Base-by-base conservation (phyloP, 78 protist genomes). In the Thecamonas trahens region DNA sequence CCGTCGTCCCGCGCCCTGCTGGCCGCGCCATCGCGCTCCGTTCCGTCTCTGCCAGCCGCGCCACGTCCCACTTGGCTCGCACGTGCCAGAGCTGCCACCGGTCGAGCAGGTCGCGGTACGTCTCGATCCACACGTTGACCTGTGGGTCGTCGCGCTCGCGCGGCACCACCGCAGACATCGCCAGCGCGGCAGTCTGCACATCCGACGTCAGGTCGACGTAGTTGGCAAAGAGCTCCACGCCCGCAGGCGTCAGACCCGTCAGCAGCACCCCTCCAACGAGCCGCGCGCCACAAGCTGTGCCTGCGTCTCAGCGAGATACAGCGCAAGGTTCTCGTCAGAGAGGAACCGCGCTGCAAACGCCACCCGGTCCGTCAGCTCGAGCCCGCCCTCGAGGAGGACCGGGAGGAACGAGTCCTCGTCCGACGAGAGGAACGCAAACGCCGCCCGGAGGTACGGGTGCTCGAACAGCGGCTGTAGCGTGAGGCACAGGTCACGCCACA, bases 171-270 rank as follows among this genome's bases (percentile, higher is more conserved):
- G 61, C 44, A 29, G 60, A 55, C 32, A 67, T 45, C 3, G 71
- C 73, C 2, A 83, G 61, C 0, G 53, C 54, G 1, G 80, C 91
- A 0, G 91, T 78, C 69, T 91, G 95, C 39, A 85, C 73, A 44
- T 91, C 95, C n/a, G 79, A 61, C 3, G 89, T 88, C 22, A 70
- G 62, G 54, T 91, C 87, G 35, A 88, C 62, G 70, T 88, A 91
- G 50, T 52, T 52, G 42, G 71, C 74, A 28, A 90, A 17, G 18
- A 88, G 66, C 5, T 40, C 62, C 3, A 67, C 61, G 47, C 74
- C 81, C 26, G 54, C 61, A 14, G 28, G 59, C 14, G 68, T 44
- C 35, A 82, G 60, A n/a, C 92, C 92, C 2, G 92, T 82, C 28
- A 87, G 64, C n/a, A 82, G 14, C 18, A 87, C 47, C 47, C 88